phyloP scores from a whole-genome alignment of 768 basidiomycete species.

The Pholiota conissans region DNA sequence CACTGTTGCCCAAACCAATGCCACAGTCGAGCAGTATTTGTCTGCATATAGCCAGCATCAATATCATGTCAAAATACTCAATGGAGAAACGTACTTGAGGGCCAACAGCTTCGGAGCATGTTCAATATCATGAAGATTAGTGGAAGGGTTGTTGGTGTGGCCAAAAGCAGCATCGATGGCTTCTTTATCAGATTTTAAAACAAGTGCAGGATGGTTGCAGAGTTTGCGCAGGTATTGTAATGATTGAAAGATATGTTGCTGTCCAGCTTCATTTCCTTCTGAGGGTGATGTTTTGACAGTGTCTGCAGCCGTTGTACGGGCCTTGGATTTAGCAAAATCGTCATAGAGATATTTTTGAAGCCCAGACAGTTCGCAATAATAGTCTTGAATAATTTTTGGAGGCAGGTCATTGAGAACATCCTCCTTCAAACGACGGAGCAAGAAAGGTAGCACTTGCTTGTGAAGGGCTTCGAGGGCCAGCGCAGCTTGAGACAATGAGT shows the following conservation, averaged over 20 bases:
- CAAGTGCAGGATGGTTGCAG: conserved; percentile 95
- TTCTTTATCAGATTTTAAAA: conserved; percentile 73
- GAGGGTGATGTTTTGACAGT: conserved; percentile 51
- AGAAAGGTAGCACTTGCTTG: conserved; percentile 98
- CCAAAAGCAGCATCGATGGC: conserved; percentile 58
- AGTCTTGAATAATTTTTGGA: conserved; percentile 99
- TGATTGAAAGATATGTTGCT: conserved; percentile 95
- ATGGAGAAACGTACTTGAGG: conserved; percentile 59
- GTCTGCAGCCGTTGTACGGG: conserved; percentile 61
- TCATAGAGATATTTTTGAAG: conserved; percentile 94
- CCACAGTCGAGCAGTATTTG: conserved; percentile 95
- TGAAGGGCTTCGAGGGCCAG: conserved; percentile 94
- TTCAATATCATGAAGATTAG: conserved; percentile 70
- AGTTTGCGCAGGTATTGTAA: conserved; percentile 95
- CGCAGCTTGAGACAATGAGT: conserved; percentile 56
- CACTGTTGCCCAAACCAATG: conserved; percentile 61
- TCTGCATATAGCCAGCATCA: conserved; percentile 37
- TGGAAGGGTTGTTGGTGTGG: conserved; percentile 42
- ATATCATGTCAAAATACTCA: conserved; percentile 1
- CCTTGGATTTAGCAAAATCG: conserved; percentile 84
- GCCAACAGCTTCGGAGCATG: conserved; percentile 95
- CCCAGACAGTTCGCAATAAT: conserved; percentile 96
- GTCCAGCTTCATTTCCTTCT: conserved; percentile 42
- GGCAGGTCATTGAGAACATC: conserved; percentile 95
- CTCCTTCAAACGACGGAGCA: conserved; percentile 94